Percentiles rank a stretch among this genome's conserved stretches.
phyloP scores from a whole-genome alignment of 371 early-diverging fungal species.

The Mortierella sp. region DNA sequence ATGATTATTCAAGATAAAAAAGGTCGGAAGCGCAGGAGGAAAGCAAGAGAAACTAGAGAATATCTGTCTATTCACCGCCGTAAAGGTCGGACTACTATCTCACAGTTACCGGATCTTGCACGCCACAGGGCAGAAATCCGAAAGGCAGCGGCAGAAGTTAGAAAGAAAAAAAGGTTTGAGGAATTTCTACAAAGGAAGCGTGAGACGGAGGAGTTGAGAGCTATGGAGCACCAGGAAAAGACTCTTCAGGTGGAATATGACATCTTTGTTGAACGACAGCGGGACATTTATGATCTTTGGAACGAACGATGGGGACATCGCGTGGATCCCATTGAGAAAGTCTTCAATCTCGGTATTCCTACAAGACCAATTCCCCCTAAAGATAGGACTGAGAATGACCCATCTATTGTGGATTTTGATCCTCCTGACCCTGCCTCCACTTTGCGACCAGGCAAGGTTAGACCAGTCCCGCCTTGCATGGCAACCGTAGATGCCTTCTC shows the following conservation, averaged over 20 bases:
- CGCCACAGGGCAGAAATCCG: conserved; percentile 17
- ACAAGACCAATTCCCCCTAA: neutral
- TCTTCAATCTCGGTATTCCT: conserved; percentile 50
- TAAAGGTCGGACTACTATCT: conserved; percentile 13
- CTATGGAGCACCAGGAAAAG: conserved; percentile 1
- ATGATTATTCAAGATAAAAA: conserved; percentile 6
- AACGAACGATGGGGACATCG: conserved; percentile 20
- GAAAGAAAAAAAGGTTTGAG: conserved; percentile 4
- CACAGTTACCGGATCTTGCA: conserved; percentile 3
- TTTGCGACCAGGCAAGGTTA: conserved; percentile 26
- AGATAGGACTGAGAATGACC: neutral
- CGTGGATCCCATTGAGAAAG: conserved; percentile 40
- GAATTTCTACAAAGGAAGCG: neutral
- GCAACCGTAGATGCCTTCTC: conserved; percentile 41
- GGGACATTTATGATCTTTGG: conserved; percentile 38
- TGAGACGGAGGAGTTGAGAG: neutral
- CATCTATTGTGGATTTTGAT: neutral
- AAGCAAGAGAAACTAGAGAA: neutral
- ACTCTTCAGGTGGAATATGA: conserved; percentile 10
- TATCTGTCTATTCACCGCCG: conserved; percentile 26
- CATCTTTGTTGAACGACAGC: conserved; percentile 6
- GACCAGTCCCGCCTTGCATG: conserved; percentile 42
- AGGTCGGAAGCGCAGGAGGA: neutral
- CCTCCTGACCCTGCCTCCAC: conserved; percentile 17
- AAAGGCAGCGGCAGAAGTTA: neutral